Evolutionary conservation across 805 yeast species (phyloP), one percentile per base, ranked within the genome.

Genomic region (Maudiozyma bulderi): DNA sequence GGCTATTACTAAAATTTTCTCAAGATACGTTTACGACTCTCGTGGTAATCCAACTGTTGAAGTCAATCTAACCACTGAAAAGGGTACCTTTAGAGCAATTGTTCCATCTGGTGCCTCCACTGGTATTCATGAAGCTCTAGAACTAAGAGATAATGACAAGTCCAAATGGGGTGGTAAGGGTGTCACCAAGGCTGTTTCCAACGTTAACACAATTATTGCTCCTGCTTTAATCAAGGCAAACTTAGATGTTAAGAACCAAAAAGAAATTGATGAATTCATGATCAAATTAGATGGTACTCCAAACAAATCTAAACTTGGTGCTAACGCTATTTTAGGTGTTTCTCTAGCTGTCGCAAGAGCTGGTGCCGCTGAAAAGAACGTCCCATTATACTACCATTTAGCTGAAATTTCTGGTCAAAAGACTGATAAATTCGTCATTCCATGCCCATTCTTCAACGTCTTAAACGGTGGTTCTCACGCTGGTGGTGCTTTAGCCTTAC

Each of bases 41-140:
- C 87, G 98, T 77, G 98, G 98, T 76, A 93, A 91, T 83, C 98
- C 98, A 77, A 93, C 99, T 62, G 98, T 93, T 63, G 98, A 93
- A 81, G 98, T 91, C 60, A 97, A 91, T 68, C 67, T 91, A 65
- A 76, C 84, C 80, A 91, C 99, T 66, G 90, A 78, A 55, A 81
- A 85, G 67, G 98, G 99, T 68, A 65, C 79, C 58, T 90, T 87
- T 93, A 85, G 96, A 75, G 81, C 97, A 61, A 89, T 90, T 69
- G 98, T 93, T 54, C 99, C 99, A 72, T 89, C 96, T 58, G 99
- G 99, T 77, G 98, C 99, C 59, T 90, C 97, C 68, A 91, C 98
- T 57, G 98, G 98, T 83, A 73, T 86, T 73, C 95, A 87, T 75
- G 98, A 93, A 80, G 98, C 99, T 62, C 76, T 90, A 62, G 99